A percentile compares a stretch with the other conserved stretches of the same genome.
phyloP scores from a whole-genome alignment of 2,329 filamentous ascomycete genomes.

The Arthroderma sp. region DNA sequence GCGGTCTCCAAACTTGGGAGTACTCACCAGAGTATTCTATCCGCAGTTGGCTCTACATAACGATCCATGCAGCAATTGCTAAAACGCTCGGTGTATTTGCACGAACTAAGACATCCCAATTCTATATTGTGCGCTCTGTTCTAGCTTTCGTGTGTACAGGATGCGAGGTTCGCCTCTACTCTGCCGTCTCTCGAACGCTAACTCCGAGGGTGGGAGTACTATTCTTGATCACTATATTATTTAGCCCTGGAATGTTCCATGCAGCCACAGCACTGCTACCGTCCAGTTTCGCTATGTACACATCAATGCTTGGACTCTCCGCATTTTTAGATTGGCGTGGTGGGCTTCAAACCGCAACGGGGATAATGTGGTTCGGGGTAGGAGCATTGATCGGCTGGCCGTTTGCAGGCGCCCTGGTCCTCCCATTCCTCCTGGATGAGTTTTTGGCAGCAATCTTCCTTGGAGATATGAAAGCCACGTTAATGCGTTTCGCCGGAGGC shows the following conservation, averaged over 20 bases:
- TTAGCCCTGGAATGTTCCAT: slow-evolving; percentile 87
- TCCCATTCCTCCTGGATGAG: slow-evolving; percentile 74
- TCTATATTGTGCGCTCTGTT: slow-evolving; percentile 70
- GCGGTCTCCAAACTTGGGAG: slow-evolving; percentile 95
- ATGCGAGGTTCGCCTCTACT: slow-evolving; percentile 71
- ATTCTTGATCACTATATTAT: slow-evolving; percentile 63
- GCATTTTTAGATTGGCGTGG: slow-evolving; percentile 84
- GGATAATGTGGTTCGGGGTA: slow-evolving; percentile 80
- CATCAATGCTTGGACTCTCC: slow-evolving; percentile 68
- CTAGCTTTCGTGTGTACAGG: slow-evolving; percentile 66
- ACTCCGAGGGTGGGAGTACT: slow-evolving; percentile 75
- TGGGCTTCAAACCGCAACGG: slow-evolving; percentile 64
- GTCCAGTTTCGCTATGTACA: slow-evolving; percentile 95
- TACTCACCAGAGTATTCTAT: slow-evolving; percentile 93
- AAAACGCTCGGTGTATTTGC: slow-evolving; percentile 49
- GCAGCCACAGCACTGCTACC: slow-evolving; percentile 77
- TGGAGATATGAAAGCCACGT: slow-evolving; percentile 46
- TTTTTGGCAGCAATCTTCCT: slow-evolving; percentile 40
- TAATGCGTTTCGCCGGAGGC: slow-evolving; percentile 54
- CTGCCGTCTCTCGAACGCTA: slow-evolving; percentile 60
- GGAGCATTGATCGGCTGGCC: slow-evolving; percentile 87
- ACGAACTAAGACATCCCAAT: slow-evolving; percentile 47
- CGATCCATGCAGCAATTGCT: slow-evolving; percentile 60
- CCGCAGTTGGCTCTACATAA: slow-evolving; percentile 84
- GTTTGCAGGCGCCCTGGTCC: slow-evolving; percentile 69